phyloP scores from a whole-genome alignment of 2,329 filamentous ascomycete species.

The Trichoderma lentiforme region DNA sequence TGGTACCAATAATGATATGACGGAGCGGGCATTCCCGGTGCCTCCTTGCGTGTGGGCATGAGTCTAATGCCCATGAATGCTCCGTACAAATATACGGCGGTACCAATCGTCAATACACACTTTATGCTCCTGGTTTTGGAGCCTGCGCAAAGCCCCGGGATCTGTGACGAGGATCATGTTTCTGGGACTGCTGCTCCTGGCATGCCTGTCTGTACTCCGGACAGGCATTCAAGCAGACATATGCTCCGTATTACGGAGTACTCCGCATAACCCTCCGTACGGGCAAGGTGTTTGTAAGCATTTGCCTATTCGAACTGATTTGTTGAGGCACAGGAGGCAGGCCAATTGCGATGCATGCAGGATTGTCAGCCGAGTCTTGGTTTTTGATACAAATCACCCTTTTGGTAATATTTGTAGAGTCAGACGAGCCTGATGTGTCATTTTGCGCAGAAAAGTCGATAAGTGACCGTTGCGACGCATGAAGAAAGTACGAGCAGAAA shows the following conservation, averaged over 20 bases:
- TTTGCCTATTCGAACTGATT: neutral
- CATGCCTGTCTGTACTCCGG: neutral
- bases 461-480: slow-evolving; percentile 19
- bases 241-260: neutral
- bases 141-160: slow-evolving; percentile 7
- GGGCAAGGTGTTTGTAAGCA: neutral
- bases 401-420: neutral
- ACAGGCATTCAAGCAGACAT: neutral
- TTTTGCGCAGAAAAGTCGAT: slow-evolving; percentile 16
- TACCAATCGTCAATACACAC: neutral
- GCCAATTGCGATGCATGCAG: neutral
- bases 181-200: neutral
- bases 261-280: neutral
- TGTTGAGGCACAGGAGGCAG: neutral
- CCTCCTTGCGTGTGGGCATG: neutral
- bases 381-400: neutral
- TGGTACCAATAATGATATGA: neutral
- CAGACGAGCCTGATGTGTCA: slow-evolving; percentile 22
- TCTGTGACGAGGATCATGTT: slow-evolving; percentile 15
- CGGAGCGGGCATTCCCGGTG: neutral
- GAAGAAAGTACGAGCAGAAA: neutral
- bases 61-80: neutral
- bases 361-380: neutral
- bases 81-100: neutral
- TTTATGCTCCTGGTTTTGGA: neutral